phyloP scores from a whole-genome alignment of 2,329 filamentous ascomycete genomes.

The Sporothrix schenckii region DNA sequence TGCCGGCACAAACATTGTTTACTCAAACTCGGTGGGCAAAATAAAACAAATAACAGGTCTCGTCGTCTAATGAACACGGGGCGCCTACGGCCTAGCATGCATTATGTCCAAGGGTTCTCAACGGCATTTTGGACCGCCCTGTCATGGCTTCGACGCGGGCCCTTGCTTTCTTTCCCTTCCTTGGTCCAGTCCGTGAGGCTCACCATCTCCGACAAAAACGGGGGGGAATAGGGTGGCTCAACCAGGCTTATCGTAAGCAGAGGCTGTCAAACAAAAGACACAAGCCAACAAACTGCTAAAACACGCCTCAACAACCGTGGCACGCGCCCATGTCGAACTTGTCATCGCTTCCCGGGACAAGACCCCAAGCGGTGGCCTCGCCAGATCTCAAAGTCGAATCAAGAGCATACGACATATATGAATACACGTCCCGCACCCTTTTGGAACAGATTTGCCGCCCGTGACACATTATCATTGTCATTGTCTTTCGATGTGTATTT shows the following conservation, averaged over 20 bases:
- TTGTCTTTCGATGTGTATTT: background rate
- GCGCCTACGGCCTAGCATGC: background rate
- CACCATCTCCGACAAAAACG: conserved; percentile 20
- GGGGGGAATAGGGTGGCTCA: background rate
- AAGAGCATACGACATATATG: no score
- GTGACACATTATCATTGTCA: background rate
- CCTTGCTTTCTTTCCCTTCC: conserved; percentile 1
- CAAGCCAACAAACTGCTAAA: background rate
- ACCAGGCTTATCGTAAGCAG: conserved; percentile 1
- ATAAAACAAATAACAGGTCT: background rate
- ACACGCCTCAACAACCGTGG: background rate
- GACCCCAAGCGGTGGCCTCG: background rate
- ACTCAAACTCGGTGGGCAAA: background rate
- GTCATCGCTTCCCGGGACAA: background rate
- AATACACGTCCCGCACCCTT: background rate
- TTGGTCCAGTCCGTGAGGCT: conserved; percentile 14
- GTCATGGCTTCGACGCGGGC: background rate
- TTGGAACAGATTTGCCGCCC: background rate
- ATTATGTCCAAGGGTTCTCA: background rate
- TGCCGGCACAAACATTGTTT: conserved; percentile 7
- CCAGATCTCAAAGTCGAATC: background rate
- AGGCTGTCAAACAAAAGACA: background rate
- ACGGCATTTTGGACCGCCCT: conserved; percentile 6
- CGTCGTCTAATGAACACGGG: background rate
- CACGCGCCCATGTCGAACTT: background rate